phyloP scores from a whole-genome alignment of 2,329 filamentous ascomycete genomes.

The Penicillium hesseltinei region DNA sequence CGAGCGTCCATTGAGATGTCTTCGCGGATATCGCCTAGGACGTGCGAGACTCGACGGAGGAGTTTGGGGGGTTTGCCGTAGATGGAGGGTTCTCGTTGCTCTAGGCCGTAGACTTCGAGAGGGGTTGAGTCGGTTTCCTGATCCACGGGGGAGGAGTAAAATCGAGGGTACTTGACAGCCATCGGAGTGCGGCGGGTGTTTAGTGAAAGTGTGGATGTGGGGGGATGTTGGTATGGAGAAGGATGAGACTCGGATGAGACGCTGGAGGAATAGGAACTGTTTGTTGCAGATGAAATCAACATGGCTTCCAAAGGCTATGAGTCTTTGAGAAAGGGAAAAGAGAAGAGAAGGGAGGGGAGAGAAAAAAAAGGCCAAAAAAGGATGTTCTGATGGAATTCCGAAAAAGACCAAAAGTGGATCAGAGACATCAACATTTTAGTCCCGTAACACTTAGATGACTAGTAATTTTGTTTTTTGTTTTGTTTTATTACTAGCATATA shows the following conservation, averaged over 20 bases:
- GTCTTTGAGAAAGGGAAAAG: neutral
- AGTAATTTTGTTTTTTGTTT: conserved; percentile 17
- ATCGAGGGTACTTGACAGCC: conserved; percentile 31
- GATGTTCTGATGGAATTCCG: conserved; percentile 15
- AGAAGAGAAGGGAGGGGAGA: neutral
- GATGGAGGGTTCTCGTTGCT: conserved; percentile 36
- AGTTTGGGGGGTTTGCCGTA: conserved; percentile 26
- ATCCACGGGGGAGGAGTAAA: conserved; percentile 36
- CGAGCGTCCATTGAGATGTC: conserved; percentile 27
- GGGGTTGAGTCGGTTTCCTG: conserved; percentile 33
- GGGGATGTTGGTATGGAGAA: conserved; percentile 28
- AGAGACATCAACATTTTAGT: conserved; percentile 24
- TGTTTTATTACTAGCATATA: too few relatives aligned
- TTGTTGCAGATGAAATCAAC: conserved; percentile 27
- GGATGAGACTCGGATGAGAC: conserved; percentile 28
- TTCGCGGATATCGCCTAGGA: conserved; percentile 38
- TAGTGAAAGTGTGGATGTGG: conserved; percentile 23
- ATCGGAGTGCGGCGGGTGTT: conserved; percentile 19
- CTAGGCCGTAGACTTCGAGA: conserved; percentile 34
- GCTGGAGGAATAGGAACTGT: conserved; percentile 30
- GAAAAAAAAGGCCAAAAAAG: neutral
- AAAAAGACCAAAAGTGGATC: conserved; percentile 28
- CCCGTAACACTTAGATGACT: conserved; percentile 27
- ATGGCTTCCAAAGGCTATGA: conserved; percentile 14
- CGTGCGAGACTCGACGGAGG: conserved; percentile 35